A percentile compares a stretch with the other conserved stretches of the same genome.
Evolutionary conservation across 2,329 filamentous ascomycete genomes (phyloP).

Genomic region (Trichoderma pleuroti): DNA sequence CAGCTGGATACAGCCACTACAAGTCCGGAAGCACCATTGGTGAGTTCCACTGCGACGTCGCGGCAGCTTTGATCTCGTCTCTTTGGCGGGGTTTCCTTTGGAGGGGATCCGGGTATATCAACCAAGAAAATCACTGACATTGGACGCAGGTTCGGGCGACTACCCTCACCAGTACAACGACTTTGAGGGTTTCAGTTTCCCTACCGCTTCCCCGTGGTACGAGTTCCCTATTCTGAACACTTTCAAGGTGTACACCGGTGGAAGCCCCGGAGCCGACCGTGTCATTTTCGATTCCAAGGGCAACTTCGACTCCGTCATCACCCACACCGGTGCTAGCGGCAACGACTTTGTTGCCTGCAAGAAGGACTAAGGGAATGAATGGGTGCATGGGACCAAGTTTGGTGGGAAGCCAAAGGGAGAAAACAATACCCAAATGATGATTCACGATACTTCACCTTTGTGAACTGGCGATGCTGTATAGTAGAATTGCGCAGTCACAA

Average conservation of each 20-base stretch:
- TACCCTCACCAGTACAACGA: conserved; percentile 42
- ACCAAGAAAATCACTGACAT: not conserved
- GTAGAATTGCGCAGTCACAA: not conserved
- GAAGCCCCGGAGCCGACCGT: conserved; percentile 60
- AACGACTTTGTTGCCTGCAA: conserved; percentile 65
- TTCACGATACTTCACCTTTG: not conserved
- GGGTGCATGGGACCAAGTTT: too few relatives aligned
- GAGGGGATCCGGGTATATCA: not conserved
- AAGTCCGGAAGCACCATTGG: not conserved
- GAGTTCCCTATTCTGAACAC: conserved; percentile 37
- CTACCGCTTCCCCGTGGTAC: conserved; percentile 35
- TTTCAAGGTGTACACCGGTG: conserved; percentile 34
- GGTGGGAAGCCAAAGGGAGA: not conserved
- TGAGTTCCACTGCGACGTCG: not conserved
- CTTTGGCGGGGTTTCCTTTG: not conserved
- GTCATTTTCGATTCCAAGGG: conserved; percentile 57
- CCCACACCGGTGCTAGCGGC: conserved; percentile 65
- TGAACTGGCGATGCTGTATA: not conserved
- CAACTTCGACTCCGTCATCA: conserved; percentile 60
- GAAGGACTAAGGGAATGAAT: not conserved
- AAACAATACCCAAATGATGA: not conserved
- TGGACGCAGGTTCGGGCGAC: not conserved
- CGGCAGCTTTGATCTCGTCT: not conserved
- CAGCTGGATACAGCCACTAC: conserved; percentile 7
- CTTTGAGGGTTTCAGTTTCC: conserved; percentile 37